A percentile compares a stretch with the other conserved stretches of the same genome.
Conservation (phyloP, 1,284 basidiomycete species). For the Ganoderma sinense region DNA sequence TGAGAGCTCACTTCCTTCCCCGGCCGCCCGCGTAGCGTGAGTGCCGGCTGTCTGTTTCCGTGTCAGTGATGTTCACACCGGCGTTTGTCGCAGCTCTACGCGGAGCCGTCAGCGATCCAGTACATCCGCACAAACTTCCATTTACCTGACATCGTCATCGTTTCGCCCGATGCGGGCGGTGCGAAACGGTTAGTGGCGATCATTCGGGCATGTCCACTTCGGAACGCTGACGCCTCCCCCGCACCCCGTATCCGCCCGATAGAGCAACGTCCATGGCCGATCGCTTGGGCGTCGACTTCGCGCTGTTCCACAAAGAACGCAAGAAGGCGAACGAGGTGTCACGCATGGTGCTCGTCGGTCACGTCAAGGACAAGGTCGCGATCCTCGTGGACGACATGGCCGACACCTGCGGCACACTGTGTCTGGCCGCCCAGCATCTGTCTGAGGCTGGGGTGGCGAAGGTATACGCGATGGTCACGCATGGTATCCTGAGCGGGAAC, state of each 20-base stretch:
- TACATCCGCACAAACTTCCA: constrained; percentile 96
- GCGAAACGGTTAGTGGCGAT: constrained; percentile 83
- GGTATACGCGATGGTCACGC: constrained; percentile 95
- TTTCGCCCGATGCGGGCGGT: constrained; percentile 98
- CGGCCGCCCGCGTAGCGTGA: constrained; percentile 51
- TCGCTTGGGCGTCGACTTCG: constrained; percentile 96
- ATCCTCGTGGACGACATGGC: constrained; percentile 99
- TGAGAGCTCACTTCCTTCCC: constrained; percentile 33
- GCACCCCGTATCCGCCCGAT: constrained; percentile 21
- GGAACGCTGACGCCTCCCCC: constrained; percentile 2
- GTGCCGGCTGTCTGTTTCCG: constrained; percentile 38
- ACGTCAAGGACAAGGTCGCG: constrained; percentile 92
- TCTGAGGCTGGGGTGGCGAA: constrained; percentile 89
- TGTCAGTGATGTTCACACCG: constrained; percentile 38
- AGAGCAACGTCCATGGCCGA: constrained; percentile 99
- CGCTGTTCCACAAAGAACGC: constrained; percentile 99
- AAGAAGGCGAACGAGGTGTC: constrained; percentile 99
- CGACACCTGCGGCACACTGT: constrained; percentile 98
- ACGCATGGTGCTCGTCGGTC: constrained; percentile 97
- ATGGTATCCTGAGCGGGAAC: constrained; percentile 94
- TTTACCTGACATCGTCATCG: constrained; percentile 91
- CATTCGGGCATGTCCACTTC: constrained; percentile 2
- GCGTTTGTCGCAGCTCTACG: constrained; percentile 77
- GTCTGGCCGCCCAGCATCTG: constrained; percentile 90
- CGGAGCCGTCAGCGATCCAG: constrained; percentile 95